phyloP scores from a whole-genome alignment of 768 basidiomycete genomes.

The Hygrophoropsis aurantiaca region DNA sequence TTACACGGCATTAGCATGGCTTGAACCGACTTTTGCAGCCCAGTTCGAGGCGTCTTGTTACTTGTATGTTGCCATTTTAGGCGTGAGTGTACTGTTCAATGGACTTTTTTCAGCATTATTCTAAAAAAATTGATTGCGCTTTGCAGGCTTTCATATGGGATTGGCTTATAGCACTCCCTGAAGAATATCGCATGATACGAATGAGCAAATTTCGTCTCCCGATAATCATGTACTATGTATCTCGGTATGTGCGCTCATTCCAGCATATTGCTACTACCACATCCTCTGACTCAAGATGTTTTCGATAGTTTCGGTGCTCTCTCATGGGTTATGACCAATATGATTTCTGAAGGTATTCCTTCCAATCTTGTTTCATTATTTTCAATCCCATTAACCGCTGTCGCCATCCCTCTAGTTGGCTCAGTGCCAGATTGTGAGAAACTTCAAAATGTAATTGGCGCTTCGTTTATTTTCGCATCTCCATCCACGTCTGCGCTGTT shows the following conservation, averaged over 20 bases:
- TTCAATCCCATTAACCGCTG: not conserved
- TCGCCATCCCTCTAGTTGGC: not conserved
- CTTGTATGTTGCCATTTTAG: constrained; percentile 23
- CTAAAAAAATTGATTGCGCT: too few species aligned
- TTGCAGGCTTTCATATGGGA: too few species aligned
- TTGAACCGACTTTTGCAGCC: constrained; percentile 24
- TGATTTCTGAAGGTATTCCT: constrained; percentile 18
- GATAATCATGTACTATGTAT: too few species aligned
- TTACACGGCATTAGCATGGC: constrained; percentile 29
- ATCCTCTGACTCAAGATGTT: too few species aligned
- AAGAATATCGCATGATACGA: too few species aligned
- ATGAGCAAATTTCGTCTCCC: too few species aligned
- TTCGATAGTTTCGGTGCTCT: constrained; percentile 11
- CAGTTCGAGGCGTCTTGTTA: constrained; percentile 28
- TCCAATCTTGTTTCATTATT: not conserved
- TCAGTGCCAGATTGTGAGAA: not conserved
- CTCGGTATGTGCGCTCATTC: too few species aligned
- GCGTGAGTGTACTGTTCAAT: constrained; percentile 16
- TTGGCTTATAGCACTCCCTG: too few species aligned
- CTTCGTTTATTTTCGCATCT: constrained; percentile 19
- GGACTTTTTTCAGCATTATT: not conserved
- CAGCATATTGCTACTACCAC: too few species aligned
- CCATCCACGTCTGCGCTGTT: constrained; percentile 26
- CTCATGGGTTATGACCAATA: constrained; percentile 8
- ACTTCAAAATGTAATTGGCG: not conserved